Base-by-base conservation (phyloP, 75 land plant genomes). In the Cryptomeria japonica region DNA sequence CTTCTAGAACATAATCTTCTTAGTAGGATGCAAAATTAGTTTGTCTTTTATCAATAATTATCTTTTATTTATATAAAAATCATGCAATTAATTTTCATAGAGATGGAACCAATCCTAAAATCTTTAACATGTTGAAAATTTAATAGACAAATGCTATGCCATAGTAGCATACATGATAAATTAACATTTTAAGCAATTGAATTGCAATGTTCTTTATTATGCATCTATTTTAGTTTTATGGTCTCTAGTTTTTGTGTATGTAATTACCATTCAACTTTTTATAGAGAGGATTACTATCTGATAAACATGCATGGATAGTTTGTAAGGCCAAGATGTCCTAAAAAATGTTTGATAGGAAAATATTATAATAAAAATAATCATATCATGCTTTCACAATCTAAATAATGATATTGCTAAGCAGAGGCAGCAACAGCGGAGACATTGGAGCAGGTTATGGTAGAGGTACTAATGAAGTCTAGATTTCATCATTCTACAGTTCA, bases 381-480 rank as follows among this genome's bases (percentile, higher is more conserved):
- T 53, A 19, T 51, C n/a, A 85, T 85, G 86, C 10, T 51, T 85
- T 56, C 38, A 28, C 22, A 9, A 85, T 9, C 41, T 86, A 85
- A 84, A 47, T 56, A 31, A 9, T 88, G 47, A 49, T 55, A 25
- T 12, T 91, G 86, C n/a, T 44, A 51, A 44, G 46, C 93, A 98
- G 99, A 95, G 88, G 87, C 37, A 84, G 93, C 94, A 31, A 97
- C 99, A 53, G 95, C 91, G 78, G 91, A 88, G 82, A 94, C 97
- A 32, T 55, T 98, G 72, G 96, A 96, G 87, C 76, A 89, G 89
- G 97, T 93, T 61, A 94, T 98, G 87, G 93, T 93, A 25, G 95
- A 92, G 64, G 99, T 95, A 8, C 87, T 98, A 36, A 90, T 86
- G 85, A 92, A 93, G 86, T 90, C 99, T 47, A 88, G 90, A 47